Conservation (phyloP, 225 moss, liverwort and hornwort genomes). For the Marchantia paleacea region DNA sequence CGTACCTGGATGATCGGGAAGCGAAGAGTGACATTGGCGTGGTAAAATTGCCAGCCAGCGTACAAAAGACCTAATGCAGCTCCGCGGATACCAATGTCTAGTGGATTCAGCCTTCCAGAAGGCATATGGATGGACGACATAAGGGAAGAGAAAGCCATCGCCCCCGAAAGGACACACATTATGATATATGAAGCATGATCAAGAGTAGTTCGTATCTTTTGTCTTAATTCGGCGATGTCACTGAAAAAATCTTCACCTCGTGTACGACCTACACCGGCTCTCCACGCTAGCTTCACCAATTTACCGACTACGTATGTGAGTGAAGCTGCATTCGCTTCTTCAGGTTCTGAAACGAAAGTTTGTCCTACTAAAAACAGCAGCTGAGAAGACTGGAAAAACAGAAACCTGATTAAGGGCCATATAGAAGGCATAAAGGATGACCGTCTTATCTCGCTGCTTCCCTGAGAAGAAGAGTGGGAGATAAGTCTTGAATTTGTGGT, state of each 20-base stretch:
- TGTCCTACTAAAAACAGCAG: constrained; percentile 56
- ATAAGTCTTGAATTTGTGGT: constrained; percentile 30
- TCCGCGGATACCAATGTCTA: constrained; percentile 55
- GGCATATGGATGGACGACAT: constrained; percentile 25
- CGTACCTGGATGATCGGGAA: constrained; percentile 71
- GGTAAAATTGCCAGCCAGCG: constrained; percentile 53
- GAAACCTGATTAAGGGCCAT: constrained; percentile 51
- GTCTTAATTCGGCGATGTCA: constrained; percentile 34
- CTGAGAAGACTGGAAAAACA: constrained; percentile 56
- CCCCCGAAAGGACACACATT: constrained; percentile 55
- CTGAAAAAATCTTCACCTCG: constrained; percentile 41
- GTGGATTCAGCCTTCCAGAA: constrained; percentile 19
- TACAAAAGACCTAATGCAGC: constrained; percentile 59
- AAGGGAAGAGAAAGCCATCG: constrained; percentile 53
- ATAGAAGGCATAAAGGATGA: constrained; percentile 38
- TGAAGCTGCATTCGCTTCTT: constrained; percentile 58
- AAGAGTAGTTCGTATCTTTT: constrained; percentile 46
- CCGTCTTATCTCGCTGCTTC: constrained; percentile 9
- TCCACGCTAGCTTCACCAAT: constrained; percentile 42
- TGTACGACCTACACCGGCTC: constrained; percentile 38
- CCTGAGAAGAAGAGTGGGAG: background rate
- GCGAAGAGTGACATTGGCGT: constrained; percentile 43
- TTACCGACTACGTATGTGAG: constrained; percentile 44
- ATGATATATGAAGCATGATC: constrained; percentile 42
- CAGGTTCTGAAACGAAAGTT: constrained; percentile 53